A percentile compares a stretch with the other conserved stretches of the same genome.
phyloP scores from a whole-genome alignment of 768 basidiomycete genomes.

The Amanita pseudoporphyria region DNA sequence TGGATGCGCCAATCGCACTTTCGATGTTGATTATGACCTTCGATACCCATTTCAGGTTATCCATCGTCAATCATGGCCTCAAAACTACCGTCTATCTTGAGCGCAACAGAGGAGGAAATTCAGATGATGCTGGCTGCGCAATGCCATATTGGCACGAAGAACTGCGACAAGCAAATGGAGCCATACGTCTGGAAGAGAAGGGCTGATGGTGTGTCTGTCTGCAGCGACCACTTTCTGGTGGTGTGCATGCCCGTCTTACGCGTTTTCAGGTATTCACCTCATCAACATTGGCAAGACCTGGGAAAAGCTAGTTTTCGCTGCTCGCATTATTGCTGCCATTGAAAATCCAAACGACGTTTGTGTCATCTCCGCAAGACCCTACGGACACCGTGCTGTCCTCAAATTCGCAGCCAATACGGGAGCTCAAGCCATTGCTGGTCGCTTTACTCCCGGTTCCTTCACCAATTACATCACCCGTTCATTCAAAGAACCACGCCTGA shows the following conservation, averaged over 20 bases:
- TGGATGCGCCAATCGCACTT: slow-evolving; percentile 28
- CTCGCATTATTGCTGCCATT: slow-evolving; percentile 93
- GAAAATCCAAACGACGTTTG: slow-evolving; percentile 98
- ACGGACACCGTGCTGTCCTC: slow-evolving; percentile 98
- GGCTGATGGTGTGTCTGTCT: slow-evolving; percentile 65
- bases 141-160: slow-evolving; percentile 96
- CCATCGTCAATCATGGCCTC: slow-evolving; percentile 47
- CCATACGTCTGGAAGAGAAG: slow-evolving; percentile 97
- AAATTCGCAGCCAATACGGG: slow-evolving; percentile 98
- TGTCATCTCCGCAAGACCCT: slow-evolving; percentile 96
- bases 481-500: slow-evolving; percentile 99
- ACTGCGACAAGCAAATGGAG: slow-evolving; percentile 99
- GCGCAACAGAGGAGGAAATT: slow-evolving; percentile 96
- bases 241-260: background rate
- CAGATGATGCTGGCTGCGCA: slow-evolving; percentile 91
- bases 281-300: slow-evolving; percentile 99
- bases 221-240: background rate
- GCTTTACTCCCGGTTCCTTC: slow-evolving; percentile 98
- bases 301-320: slow-evolving; percentile 98
- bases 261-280: slow-evolving; percentile 85
- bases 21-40: slow-evolving; percentile 28
- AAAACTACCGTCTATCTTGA: slow-evolving; percentile 90
- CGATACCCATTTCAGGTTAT: slow-evolving; percentile 21
- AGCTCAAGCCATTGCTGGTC: slow-evolving; percentile 96
- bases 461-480: slow-evolving; percentile 99